Conservation (phyloP, 2,329 filamentous ascomycete species). For the Fusarium sp. region DNA sequence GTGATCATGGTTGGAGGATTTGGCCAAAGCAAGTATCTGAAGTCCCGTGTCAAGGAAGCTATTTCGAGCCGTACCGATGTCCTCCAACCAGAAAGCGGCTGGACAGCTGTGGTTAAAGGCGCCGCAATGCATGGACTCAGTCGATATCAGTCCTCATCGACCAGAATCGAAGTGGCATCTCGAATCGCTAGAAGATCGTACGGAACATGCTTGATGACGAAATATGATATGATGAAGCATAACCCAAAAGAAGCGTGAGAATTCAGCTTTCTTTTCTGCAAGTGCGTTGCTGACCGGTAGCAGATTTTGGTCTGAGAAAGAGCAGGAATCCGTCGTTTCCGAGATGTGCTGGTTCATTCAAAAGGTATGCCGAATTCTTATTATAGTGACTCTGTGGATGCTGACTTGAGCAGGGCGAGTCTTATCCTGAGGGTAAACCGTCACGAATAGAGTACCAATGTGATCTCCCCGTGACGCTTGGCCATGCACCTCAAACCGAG, state of each 20-base stretch:
- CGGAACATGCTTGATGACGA: slow-evolving; percentile 52
- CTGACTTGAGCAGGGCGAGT: slow-evolving; percentile 50
- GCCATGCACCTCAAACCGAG: slow-evolving; percentile 53
- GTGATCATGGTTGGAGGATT: slow-evolving; percentile 64
- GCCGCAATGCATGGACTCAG: slow-evolving; percentile 59
- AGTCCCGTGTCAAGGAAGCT: slow-evolving; percentile 54
- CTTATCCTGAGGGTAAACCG: slow-evolving; percentile 53
- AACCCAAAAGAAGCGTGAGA: slow-evolving; percentile 53
- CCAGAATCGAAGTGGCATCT: slow-evolving; percentile 50
- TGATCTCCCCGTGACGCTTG: slow-evolving; percentile 53
- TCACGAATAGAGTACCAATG: slow-evolving; percentile 54
- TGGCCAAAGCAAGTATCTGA: slow-evolving; percentile 59
- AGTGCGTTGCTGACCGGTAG: slow-evolving; percentile 25
- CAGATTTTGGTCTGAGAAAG: slow-evolving; percentile 55
- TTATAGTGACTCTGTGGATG: neutral
- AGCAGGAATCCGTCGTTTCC: slow-evolving; percentile 51
- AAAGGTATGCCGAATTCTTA: slow-evolving; percentile 47
- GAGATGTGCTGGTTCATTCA: slow-evolving; percentile 57
- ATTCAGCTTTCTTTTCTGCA: neutral
- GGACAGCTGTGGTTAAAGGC: slow-evolving; percentile 64
- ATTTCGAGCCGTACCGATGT: slow-evolving; percentile 55
- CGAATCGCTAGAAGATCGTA: slow-evolving; percentile 54
- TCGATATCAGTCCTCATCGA: slow-evolving; percentile 47
- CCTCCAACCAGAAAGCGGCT: slow-evolving; percentile 61
- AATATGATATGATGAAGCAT: slow-evolving; percentile 54